phyloP scores from a whole-genome alignment of 371 early-diverging fungal genomes.

The Mortierella sp. region DNA sequence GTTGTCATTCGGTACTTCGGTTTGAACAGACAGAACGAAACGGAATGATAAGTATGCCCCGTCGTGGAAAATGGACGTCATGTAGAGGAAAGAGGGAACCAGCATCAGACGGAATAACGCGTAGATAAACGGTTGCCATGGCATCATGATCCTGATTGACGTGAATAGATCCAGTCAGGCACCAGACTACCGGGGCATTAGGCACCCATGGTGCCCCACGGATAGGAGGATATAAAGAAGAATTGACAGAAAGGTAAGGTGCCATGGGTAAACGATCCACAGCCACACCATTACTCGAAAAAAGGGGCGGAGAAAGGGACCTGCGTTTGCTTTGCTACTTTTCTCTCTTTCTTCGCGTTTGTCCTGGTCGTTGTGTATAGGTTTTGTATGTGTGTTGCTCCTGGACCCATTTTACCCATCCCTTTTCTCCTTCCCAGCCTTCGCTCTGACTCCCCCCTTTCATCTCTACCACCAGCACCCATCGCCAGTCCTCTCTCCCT shows the following conservation, averaged over 20 bases:
- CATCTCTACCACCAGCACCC: not conserved
- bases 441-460: not conserved
- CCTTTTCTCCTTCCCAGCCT: not conserved
- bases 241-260: not conserved
- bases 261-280: not conserved
- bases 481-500: not conserved
- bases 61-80: not conserved
- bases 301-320: too few species aligned
- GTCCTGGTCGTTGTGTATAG: too few species aligned
- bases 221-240: too few species aligned
- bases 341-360: too few species aligned
- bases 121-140: not conserved
- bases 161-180: constrained; percentile 1
- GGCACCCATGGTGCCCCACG: not conserved
- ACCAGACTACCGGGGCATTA: too few species aligned
- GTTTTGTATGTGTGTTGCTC: too few species aligned
- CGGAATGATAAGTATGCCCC: not conserved
- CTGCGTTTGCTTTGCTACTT: too few species aligned
- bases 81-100: not conserved
- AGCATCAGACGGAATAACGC: not conserved
- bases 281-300: not conserved
- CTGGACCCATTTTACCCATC: too few species aligned
- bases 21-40: not conserved
- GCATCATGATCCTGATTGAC: not conserved
- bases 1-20: too few species aligned